Conservation (phyloP, 495 filamentous ascomycete genomes). For the Penicilliopsis zonata region DNA sequence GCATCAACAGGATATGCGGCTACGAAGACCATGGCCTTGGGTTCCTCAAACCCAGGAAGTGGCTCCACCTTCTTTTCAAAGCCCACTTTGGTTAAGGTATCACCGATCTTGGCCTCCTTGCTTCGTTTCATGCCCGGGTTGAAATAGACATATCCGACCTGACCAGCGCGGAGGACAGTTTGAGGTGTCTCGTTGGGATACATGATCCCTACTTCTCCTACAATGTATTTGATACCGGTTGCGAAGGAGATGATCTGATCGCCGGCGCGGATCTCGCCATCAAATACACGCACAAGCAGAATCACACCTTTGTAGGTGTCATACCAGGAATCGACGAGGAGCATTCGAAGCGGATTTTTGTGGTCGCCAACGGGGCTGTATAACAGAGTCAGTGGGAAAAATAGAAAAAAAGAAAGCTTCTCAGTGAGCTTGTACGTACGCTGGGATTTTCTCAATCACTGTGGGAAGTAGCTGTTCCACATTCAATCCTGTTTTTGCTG, state of each 20-base stretch:
- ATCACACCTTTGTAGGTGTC: constrained; percentile 91
- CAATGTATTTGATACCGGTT: constrained; percentile 74
- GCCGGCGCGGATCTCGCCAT: constrained; percentile 71
- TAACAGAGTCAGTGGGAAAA: constrained; percentile 10
- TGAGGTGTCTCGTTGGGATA: constrained; percentile 83
- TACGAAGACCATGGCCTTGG: constrained; percentile 97
- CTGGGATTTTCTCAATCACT: constrained; percentile 74
- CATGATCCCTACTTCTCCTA: constrained; percentile 96
- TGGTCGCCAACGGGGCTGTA: constrained; percentile 57
- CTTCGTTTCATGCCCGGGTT: constrained; percentile 97
- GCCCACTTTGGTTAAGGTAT: constrained; percentile 84
- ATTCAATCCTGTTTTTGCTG: constrained; percentile 86
- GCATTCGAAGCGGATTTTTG: constrained; percentile 59
- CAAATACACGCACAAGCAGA: constrained; percentile 81
- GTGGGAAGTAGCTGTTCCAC: constrained; percentile 69
- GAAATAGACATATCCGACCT: constrained; percentile 93
- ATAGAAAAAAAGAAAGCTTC: background rate
- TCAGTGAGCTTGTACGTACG: constrained; percentile 24
- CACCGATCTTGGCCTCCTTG: constrained; percentile 89
- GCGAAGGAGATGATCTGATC: constrained; percentile 76
- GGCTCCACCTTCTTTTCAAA: constrained; percentile 65
- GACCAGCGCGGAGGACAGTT: constrained; percentile 68
- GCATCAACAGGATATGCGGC: constrained; percentile 92
- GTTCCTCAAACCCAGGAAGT: constrained; percentile 89
- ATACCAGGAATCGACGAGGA: constrained; percentile 97